phyloP scores from a whole-genome alignment of 768 basidiomycete genomes.

The Tricholoma furcatifolium region DNA sequence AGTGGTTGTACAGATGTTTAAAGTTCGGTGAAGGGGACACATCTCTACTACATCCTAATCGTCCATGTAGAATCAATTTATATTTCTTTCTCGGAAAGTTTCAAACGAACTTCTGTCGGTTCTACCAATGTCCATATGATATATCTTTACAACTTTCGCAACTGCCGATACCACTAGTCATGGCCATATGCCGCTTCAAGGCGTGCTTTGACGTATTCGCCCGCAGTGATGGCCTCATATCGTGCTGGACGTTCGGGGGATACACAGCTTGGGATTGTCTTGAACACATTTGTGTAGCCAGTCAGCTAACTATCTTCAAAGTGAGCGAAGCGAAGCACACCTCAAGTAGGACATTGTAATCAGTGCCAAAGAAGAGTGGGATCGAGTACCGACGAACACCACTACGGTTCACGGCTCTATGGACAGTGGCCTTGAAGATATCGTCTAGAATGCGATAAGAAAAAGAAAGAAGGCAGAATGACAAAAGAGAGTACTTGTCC shows the following conservation, averaged over 20 bases:
- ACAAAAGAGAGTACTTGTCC: conserved; percentile 66
- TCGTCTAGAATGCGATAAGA: conserved; percentile 55
- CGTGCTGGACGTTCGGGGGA: conserved; percentile 42
- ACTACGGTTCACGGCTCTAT: conserved; percentile 79
- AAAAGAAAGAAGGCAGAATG: conserved; percentile 45
- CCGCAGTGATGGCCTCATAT: conserved; percentile 74
- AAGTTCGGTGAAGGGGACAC: conserved; percentile 53
- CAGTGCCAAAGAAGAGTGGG: too few relatives aligned
- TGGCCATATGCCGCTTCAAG: conserved; percentile 62
- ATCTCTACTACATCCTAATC: background rate
- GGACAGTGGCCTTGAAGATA: conserved; percentile 86
- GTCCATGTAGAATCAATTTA: background rate
- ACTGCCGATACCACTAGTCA: background rate
- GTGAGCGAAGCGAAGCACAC: conserved; percentile 37
- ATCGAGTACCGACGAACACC: conserved; percentile 65
- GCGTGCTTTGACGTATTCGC: conserved; percentile 78
- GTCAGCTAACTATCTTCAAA: too few relatives aligned
- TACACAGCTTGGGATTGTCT: conserved; percentile 56
- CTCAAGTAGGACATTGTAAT: conserved; percentile 81
- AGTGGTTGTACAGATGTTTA: conserved; percentile 74
- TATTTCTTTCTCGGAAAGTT: too few relatives aligned
- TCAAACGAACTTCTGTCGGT: too few relatives aligned
- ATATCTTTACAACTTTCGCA: too few relatives aligned
- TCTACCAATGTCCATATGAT: too few relatives aligned
- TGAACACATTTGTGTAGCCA: background rate